Evolutionary conservation across 2,329 filamentous ascomycete species (phyloP).

Genomic region (Phialocephala sp.): DNA sequence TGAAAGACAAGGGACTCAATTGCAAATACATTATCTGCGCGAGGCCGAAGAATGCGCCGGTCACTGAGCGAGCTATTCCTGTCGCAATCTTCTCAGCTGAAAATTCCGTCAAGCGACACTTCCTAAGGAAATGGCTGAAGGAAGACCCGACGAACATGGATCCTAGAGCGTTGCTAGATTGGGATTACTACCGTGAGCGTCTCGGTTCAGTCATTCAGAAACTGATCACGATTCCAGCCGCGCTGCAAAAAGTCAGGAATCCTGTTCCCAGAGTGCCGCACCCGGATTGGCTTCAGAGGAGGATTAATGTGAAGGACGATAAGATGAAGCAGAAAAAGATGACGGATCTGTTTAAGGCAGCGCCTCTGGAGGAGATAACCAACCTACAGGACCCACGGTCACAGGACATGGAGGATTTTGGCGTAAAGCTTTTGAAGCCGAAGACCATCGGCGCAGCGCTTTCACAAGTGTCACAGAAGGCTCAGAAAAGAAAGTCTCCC

Average conservation of each 20-base stretch:
- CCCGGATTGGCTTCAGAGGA: slow-evolving; percentile 93
- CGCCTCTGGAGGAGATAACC: slow-evolving; percentile 74
- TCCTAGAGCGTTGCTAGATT: slow-evolving; percentile 87
- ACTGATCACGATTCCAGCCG: slow-evolving; percentile 96
- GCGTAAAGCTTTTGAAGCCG: slow-evolving; percentile 68
- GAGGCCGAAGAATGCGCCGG: slow-evolving; percentile 83
- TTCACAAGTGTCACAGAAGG: slow-evolving; percentile 46
- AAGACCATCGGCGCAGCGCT: slow-evolving; percentile 62
- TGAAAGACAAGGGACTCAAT: slow-evolving; percentile 98
- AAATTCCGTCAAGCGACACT: slow-evolving; percentile 83
- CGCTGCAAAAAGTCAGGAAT: slow-evolving; percentile 92
- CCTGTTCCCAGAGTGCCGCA: slow-evolving; percentile 92
- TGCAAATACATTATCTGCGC: slow-evolving; percentile 99
- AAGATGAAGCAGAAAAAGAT: slow-evolving; percentile 99
- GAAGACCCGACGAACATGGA: slow-evolving; percentile 93
- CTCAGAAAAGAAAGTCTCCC: slow-evolving; percentile 75
- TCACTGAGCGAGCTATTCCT: slow-evolving; percentile 92
- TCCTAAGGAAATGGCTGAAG: slow-evolving; percentile 92
- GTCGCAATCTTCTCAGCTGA: slow-evolving; percentile 98
- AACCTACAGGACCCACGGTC: slow-evolving; percentile 62
- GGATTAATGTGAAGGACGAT: slow-evolving; percentile 95
- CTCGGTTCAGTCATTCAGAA: slow-evolving; percentile 98
- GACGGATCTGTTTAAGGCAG: slow-evolving; percentile 85
- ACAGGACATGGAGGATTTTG: slow-evolving; percentile 83
- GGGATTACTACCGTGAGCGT: slow-evolving; percentile 96